Conservation (phyloP, 2,329 filamentous ascomycete species). For the Aureobasidium sp. region DNA sequence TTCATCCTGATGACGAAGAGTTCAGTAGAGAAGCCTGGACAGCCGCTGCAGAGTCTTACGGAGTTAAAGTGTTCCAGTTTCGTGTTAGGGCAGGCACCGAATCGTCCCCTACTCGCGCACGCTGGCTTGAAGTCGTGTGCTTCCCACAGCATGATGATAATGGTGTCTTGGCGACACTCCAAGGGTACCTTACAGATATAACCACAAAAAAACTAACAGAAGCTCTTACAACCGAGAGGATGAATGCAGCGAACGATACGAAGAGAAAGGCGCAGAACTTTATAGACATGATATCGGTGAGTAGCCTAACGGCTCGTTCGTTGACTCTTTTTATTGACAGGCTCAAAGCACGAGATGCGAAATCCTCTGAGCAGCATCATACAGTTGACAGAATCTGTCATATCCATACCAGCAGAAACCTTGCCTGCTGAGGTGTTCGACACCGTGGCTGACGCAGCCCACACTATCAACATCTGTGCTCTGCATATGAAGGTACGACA, state of each 20-base stretch:
- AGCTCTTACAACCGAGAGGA: constrained; percentile 19
- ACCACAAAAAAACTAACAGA: background rate
- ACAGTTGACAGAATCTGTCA: constrained; percentile 27
- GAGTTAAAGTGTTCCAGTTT: constrained; percentile 20
- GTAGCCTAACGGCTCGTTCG: background rate
- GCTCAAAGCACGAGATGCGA: constrained; percentile 12
- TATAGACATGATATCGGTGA: constrained; percentile 25
- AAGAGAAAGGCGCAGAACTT: constrained; percentile 24
- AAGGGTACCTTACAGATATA: background rate
- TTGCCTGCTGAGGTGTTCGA: background rate
- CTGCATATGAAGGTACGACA: constrained; percentile 5
- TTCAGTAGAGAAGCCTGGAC: background rate
- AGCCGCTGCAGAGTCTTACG: constrained; percentile 23
- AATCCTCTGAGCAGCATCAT: constrained; percentile 24
- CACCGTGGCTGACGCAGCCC: constrained; percentile 9
- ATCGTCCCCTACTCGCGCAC: constrained; percentile 17
- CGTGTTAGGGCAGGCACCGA: constrained; percentile 21
- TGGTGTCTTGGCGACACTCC: background rate
- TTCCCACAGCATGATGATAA: background rate
- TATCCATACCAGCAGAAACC: background rate
- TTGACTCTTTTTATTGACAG: background rate
- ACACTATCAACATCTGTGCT: constrained; percentile 14
- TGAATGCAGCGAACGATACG: constrained; percentile 29
- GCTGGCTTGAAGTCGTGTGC: constrained; percentile 3
- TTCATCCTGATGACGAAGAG: background rate